These are phyloP conservation scores for Saccharomyces mikatae DNA, from an alignment of 805 yeast genomes.

Conservation along the genomic window DNA sequence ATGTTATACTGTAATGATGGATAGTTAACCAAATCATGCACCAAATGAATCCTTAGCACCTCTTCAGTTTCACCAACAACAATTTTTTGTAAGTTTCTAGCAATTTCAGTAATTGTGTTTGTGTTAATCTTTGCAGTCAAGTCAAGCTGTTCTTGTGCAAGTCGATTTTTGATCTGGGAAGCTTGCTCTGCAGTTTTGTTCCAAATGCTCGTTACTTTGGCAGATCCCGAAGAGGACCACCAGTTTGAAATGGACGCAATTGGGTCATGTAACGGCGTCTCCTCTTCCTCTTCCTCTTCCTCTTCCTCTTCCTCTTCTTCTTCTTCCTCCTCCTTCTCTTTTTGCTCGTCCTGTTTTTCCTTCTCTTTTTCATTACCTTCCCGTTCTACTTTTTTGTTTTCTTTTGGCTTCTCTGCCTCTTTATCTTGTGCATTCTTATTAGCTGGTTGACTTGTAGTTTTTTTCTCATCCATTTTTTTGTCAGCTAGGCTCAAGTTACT, in stretches of 20 bases:
- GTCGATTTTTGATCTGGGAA: constrained; percentile 32
- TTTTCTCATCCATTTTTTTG: constrained; percentile 9
- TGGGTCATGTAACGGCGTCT: constrained; percentile 43
- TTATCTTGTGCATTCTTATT: constrained; percentile 17
- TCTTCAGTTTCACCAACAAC: constrained; percentile 41
- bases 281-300: constrained; percentile 12
- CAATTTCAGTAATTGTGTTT: constrained; percentile 23
- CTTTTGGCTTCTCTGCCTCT: constrained; percentile 12
- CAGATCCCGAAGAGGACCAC: constrained; percentile 68
- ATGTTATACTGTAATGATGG: constrained; percentile 34
- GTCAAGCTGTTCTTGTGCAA: constrained; percentile 31
- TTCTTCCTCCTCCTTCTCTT: constrained; percentile 16
- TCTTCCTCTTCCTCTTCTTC: constrained; percentile 17
- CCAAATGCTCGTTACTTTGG: constrained; percentile 60
- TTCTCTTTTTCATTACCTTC: background rate
- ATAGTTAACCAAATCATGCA: constrained; percentile 59
- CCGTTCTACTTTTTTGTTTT: constrained; percentile 11
- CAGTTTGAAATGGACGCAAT: constrained; percentile 58
- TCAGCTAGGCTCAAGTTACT: constrained; percentile 38
- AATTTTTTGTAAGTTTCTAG: constrained; percentile 27
- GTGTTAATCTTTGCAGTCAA: constrained; percentile 22
- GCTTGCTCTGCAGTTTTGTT: constrained; percentile 47
- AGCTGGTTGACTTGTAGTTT: constrained; percentile 8
- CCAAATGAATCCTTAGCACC: constrained; percentile 50
- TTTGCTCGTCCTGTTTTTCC: background rate